Percentiles rank a stretch among this genome's conserved stretches.
phyloP scores from a whole-genome alignment of 768 basidiomycete genomes.

The Flagelloscypha sp. region DNA sequence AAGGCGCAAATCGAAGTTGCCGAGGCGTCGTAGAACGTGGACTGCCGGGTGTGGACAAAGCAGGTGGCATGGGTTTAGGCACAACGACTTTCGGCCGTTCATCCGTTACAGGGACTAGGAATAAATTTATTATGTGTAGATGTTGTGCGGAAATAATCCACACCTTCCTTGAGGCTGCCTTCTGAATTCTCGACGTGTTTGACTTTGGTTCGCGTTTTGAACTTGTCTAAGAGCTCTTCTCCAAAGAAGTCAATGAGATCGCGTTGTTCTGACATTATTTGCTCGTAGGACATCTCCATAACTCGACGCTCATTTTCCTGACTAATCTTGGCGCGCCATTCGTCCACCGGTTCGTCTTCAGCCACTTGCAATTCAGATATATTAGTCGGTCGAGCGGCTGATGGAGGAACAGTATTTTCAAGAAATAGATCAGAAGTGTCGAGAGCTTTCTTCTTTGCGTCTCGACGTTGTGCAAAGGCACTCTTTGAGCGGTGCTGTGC shows the following conservation, averaged over 20 bases:
- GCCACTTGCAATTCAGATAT: slow-evolving; percentile 5
- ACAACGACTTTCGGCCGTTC: neutral
- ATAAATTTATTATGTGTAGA: neutral
- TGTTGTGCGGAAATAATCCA: neutral
- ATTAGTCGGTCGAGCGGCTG: neutral
- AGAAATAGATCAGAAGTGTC: slow-evolving; percentile 23
- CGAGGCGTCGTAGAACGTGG: slow-evolving; percentile 53
- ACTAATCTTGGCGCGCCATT: slow-evolving; percentile 51
- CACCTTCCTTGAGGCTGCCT: slow-evolving; percentile 2
- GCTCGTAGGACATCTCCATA: slow-evolving; percentile 60
- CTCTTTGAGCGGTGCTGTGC: slow-evolving; percentile 60
- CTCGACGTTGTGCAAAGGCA: slow-evolving; percentile 46
- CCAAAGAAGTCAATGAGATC: slow-evolving; percentile 73
- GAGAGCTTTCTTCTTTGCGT: slow-evolving; percentile 17
- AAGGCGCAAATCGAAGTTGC: slow-evolving; percentile 67
- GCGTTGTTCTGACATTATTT: slow-evolving; percentile 54
- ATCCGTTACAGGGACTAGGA: slow-evolving; percentile 1
- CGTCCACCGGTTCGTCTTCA: slow-evolving; percentile 17
- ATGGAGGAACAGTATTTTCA: neutral
- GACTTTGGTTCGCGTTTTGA: slow-evolving; percentile 33
- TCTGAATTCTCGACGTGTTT: slow-evolving; percentile 2
- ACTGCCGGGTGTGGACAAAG: slow-evolving; percentile 40
- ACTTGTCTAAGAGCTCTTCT: slow-evolving; percentile 48
- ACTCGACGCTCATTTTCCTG: slow-evolving; percentile 59
- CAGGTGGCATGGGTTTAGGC: slow-evolving; percentile 28